Percentiles rank a stretch among this genome's conserved stretches.
These are phyloP conservation scores for Butyriboletus loyo DNA, from an alignment of 768 basidiomycete genomes.

Conservation along the genomic window DNA sequence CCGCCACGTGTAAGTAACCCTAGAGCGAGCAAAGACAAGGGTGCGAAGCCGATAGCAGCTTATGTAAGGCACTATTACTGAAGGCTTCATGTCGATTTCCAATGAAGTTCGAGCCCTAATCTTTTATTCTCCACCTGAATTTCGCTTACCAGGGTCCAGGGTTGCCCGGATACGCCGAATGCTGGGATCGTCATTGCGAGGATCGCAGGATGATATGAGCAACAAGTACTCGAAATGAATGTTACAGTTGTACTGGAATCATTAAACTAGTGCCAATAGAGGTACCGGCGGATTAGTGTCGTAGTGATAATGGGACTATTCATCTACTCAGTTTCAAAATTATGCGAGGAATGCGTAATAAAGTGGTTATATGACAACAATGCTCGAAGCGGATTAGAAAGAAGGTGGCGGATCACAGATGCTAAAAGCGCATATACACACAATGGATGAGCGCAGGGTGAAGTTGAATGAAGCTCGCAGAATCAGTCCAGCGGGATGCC, in stretches of 20 bases:
- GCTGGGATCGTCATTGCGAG: slow-evolving; percentile 11
- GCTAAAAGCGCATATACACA: slow-evolving; percentile 20
- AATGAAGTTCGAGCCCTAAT: not conserved
- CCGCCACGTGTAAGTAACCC: too few species aligned
- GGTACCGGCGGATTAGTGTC: slow-evolving; percentile 30
- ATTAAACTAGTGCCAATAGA: slow-evolving; percentile 30
- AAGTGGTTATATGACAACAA: slow-evolving; percentile 41
- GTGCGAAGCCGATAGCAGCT: too few species aligned
- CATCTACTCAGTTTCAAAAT: slow-evolving; percentile 32
- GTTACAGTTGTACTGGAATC: slow-evolving; percentile 29
- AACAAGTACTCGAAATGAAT: slow-evolving; percentile 19
- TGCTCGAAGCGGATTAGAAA: slow-evolving; percentile 23
- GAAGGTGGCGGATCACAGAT: slow-evolving; percentile 28
- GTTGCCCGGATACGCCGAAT: not conserved
- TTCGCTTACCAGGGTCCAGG: slow-evolving; percentile 24
- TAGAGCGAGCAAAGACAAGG: too few species aligned
- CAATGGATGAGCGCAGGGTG: slow-evolving; percentile 7
- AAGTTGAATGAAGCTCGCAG: slow-evolving; percentile 4
- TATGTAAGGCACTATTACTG: not conserved
- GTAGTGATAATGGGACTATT: slow-evolving; percentile 25
- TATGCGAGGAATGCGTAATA: slow-evolving; percentile 34
- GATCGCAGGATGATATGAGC: slow-evolving; percentile 7
- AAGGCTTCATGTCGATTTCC: not conserved
- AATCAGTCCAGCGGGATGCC: slow-evolving; percentile 8
- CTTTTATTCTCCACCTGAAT: not conserved